These are phyloP conservation scores for Typha latifolia DNA, from an alignment of 176 grass and related monocot genomes.

Conservation along the genomic window DNA sequence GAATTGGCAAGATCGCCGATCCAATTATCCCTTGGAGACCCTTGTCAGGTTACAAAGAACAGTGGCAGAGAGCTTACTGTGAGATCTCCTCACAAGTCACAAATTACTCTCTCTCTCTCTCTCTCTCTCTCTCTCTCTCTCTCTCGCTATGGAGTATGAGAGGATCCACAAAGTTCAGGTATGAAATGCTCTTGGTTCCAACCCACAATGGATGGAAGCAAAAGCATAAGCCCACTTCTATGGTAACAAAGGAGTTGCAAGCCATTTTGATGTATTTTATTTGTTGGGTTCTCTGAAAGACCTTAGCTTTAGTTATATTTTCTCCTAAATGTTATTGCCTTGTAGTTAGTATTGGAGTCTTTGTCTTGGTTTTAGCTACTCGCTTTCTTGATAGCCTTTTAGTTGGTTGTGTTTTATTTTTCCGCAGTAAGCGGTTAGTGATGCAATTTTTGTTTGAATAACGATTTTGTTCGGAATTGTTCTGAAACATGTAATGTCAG, in stretches of 20 bases:
- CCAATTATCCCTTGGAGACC: neutral
- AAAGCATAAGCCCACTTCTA: neutral
- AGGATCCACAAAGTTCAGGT: conserved; percentile 93
- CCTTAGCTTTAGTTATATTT: too few species aligned
- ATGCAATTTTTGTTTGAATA: too few species aligned
- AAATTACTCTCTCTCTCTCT: neutral
- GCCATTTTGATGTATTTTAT: neutral
- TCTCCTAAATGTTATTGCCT: too few species aligned
- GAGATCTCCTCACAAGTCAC: conserved; percentile 28
- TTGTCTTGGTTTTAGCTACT: too few species aligned
- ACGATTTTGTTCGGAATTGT: too few species aligned
- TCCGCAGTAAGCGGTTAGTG: too few species aligned
- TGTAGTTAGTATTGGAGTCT: too few species aligned
- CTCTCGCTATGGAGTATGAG: conserved; percentile 78
- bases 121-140: conserved; percentile 1
- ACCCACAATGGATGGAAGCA: neutral
- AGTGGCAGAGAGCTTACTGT: conserved; percentile 1
- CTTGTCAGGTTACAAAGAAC: neutral
- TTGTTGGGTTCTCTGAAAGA: too few species aligned
- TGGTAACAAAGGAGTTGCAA: neutral
- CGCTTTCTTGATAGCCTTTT: too few species aligned
- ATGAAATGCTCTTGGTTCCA: conserved; percentile 16
- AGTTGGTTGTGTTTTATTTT: too few species aligned
- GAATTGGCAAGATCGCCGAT: neutral
- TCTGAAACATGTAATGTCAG: too few species aligned